Base-by-base conservation (phyloP, 768 basidiomycete species). In the Lentinus tigrinus region DNA sequence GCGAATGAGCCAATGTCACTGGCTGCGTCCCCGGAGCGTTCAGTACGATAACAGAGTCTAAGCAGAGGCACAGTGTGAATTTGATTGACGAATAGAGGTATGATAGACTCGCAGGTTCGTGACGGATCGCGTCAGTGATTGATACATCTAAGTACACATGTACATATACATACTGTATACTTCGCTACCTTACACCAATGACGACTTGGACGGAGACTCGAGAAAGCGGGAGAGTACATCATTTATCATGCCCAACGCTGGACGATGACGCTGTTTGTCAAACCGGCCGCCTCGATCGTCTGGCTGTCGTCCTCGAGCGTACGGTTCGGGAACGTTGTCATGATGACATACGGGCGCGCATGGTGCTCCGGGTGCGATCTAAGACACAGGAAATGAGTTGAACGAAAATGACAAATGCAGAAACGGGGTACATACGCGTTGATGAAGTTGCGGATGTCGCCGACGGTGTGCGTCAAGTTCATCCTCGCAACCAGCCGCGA, bases 401-500 rank as follows among this genome's bases (percentile, higher is more conserved):
- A 64, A n/a, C 19, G 28, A 28, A 31, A 4, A 37, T 11, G 17
- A 42, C 9, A 10, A 17, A 26, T 38, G n/a, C 13, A 3, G 16
- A 31, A 21, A 16, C 5, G 31, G n/a, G 19, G 39, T 14, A 85
- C 93, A 44, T 68, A 95, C 93, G 91, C 90, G 64, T 95, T 89
- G 77, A 98, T 93, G 68, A 93, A 95, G 65, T 79, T 85, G 57
- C 93, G 77, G 51, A 97, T 80, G 69, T 97, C 93, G 17, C 82
- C 80, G 2, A 97, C 87, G 0, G 91, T 96, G 67, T 98, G 94
- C 2, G 88, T 88, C 58, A 93, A 75, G 71, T 98, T 98, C 88
- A 96, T 91, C 52, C 91, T 79, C 43, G 84, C 85, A 3, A 91
- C 87, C 69, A 95, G 82, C 66, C 92, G 83, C 17, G 93, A 91